Evolutionary conservation across 768 basidiomycete genomes (phyloP).

Genomic region (Dendrothele bispora): DNA sequence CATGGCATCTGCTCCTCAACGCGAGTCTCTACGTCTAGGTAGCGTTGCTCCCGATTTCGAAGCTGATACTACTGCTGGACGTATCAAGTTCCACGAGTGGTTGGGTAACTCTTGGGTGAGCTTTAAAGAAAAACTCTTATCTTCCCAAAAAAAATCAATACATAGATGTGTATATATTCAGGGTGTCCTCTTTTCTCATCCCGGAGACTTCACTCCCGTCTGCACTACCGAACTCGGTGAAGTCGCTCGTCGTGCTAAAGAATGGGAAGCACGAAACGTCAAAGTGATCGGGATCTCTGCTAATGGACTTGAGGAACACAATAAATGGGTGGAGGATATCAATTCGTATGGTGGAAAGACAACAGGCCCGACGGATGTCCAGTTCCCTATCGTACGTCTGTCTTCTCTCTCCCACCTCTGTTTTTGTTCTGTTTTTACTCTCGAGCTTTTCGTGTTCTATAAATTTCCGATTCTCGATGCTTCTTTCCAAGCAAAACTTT

Average conservation of each 20-base stretch:
- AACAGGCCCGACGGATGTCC: slow-evolving; percentile 66
- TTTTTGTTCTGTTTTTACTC: too few species aligned
- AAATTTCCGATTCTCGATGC: too few species aligned
- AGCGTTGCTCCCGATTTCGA: slow-evolving; percentile 89
- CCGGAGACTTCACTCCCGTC: slow-evolving; percentile 89
- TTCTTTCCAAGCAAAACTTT: too few species aligned
- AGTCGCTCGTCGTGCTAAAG: slow-evolving; percentile 75
- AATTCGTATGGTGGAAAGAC: slow-evolving; percentile 72
- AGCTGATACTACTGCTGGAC: slow-evolving; percentile 84
- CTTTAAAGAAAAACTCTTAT: neutral
- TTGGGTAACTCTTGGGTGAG: slow-evolving; percentile 85
- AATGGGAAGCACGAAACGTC: slow-evolving; percentile 86
- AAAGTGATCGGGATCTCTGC: slow-evolving; percentile 95
- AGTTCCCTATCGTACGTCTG: slow-evolving; percentile 87
- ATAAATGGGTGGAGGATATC: slow-evolving; percentile 88
- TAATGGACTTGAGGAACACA: slow-evolving; percentile 83
- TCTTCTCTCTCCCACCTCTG: slow-evolving; percentile 8
- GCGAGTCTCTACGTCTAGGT: slow-evolving; percentile 69
- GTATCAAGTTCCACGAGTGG: slow-evolving; percentile 92
- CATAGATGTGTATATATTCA: slow-evolving; percentile 23
- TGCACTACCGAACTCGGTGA: slow-evolving; percentile 98
- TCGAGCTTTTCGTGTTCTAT: too few species aligned
- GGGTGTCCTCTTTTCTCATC: slow-evolving; percentile 93
- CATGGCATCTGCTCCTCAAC: slow-evolving; percentile 5
- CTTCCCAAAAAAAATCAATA: neutral